Evolutionary conservation across 2,329 filamentous ascomycete genomes (phyloP), one percentile per base, ranked within the genome.

Genomic region (Lachnellula suecica): DNA sequence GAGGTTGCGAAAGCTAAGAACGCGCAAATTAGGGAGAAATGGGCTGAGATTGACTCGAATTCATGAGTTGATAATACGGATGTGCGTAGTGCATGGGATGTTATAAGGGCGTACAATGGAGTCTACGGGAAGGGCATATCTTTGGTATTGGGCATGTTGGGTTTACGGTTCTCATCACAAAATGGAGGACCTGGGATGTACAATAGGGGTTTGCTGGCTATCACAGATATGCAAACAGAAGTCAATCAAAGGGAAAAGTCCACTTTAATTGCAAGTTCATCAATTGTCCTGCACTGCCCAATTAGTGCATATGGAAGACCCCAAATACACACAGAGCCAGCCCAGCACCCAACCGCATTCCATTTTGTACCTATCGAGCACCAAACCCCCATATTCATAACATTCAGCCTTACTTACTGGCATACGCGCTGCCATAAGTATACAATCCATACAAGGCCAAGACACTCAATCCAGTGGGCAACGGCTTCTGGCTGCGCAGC

Each of bases 401-500:
- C 70, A 22, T 58, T 72, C 74, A 70, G 61, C 23, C 29, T 75
- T 54, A 62, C 53, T 59, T 60, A 54, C 57, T 57, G 7, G 56
- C 40, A 37, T 69, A 65, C 57, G 87, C 90, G 65, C 79, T 80
- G 54, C 91, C 92, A 74, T 94, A 97, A 22, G 87, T 85, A 65
- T 83, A 78, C 62, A 96, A 68, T 15, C 93, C 93, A 69, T 89
- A 90, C 9, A 84, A 75, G 13, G 93, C 91, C 66, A 97, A 68
- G 44, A 91, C 66, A 66, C 89, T 93, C 66, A 99, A 74, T 10
- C 86, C 83, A 51, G 88, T 78, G 1, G 94, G 93, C 47, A 99
- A 82, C 1, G 90, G 89, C 80, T 97, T 99, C 63, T 81, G 78
- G 38, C 85, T 81, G 70, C 85, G 89, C 66, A 99, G 84, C 4